Conservation (phyloP, 768 basidiomycete species). For the Russula griseocarnosa region DNA sequence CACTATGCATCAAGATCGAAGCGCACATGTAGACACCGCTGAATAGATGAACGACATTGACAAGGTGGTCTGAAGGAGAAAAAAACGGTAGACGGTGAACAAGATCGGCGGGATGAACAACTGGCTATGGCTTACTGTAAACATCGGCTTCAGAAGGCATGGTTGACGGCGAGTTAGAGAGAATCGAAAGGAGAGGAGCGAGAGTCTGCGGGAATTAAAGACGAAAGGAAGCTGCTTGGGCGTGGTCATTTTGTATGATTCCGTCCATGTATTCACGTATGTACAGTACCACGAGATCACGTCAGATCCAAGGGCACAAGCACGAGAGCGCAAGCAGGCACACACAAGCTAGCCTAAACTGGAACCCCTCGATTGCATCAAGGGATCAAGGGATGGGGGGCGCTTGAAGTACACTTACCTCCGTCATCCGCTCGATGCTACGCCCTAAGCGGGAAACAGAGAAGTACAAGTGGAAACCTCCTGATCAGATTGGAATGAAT, state of each 20-base stretch:
- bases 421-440: not conserved
- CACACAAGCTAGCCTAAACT: not conserved
- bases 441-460: conserved; percentile 10
- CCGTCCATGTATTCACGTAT: not conserved
- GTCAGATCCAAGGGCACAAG: not conserved
- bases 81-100: not conserved
- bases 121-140: conserved; percentile 3
- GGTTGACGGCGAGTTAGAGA: not conserved
- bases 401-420: not conserved
- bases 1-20: conserved; percentile 1
- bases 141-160: conserved; percentile 18
- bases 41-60: conserved; percentile 24
- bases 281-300: not conserved
- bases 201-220: conserved; percentile 1
- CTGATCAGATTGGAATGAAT: not conserved
- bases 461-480: not conserved
- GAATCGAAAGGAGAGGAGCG: not conserved
- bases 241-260: conserved; percentile 1
- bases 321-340: not conserved
- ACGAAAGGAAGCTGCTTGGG: conserved; percentile 6
- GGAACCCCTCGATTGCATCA: not conserved
- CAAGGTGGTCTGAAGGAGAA: conserved; percentile 7
- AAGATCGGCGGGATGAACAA: not conserved
- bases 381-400: not conserved
- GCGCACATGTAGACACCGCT: conserved; percentile 24